A percentile compares a stretch with the other conserved stretches of the same genome.
These are phyloP conservation scores for Acorus calamus DNA, from an alignment of 106 monocot genomes.

Conservation along the genomic window DNA sequence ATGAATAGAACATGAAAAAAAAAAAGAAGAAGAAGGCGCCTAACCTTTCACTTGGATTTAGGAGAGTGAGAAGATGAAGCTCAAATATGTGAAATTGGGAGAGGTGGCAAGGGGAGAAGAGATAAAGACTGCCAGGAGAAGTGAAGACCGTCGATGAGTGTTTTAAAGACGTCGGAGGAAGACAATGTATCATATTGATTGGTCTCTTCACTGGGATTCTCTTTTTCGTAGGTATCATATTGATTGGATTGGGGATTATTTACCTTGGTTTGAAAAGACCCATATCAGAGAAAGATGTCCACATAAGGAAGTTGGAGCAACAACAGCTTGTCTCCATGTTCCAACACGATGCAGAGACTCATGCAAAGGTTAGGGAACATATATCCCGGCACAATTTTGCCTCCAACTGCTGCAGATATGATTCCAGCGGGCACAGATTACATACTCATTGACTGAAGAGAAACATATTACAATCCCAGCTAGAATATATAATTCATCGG, in stretches of 20 bases:
- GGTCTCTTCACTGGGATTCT: slow-evolving; percentile 50
- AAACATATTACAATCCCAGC: too few relatives aligned
- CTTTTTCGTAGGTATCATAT: slow-evolving; percentile 32
- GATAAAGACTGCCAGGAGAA: too few relatives aligned
- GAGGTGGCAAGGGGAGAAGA: too few relatives aligned
- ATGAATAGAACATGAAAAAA: too few relatives aligned
- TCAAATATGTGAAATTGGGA: too few relatives aligned
- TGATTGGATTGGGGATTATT: slow-evolving; percentile 57
- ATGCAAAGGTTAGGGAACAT: slow-evolving; percentile 67
- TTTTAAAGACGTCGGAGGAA: slow-evolving; percentile 78
- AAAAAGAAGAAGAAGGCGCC: too few relatives aligned
- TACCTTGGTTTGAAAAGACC: slow-evolving; percentile 76
- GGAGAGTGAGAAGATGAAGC: too few relatives aligned
- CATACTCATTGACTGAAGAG: slow-evolving; percentile 45
- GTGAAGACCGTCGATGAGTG: too few relatives aligned
- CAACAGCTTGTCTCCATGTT: slow-evolving; percentile 68
- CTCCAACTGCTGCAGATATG: slow-evolving; percentile 46
- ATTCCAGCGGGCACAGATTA: slow-evolving; percentile 28
- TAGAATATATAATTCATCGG: too few relatives aligned
- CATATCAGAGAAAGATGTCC: slow-evolving; percentile 44
- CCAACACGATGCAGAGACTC: slow-evolving; percentile 81
- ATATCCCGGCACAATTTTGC: slow-evolving; percentile 25
- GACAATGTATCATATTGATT: slow-evolving; percentile 62
- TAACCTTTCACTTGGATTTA: too few relatives aligned
- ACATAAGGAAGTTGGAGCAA: slow-evolving; percentile 66